Percentiles rank a stretch among this genome's conserved stretches.
phyloP scores from a whole-genome alignment of 2,329 filamentous ascomycete species.

The Exophiala bonariae region DNA sequence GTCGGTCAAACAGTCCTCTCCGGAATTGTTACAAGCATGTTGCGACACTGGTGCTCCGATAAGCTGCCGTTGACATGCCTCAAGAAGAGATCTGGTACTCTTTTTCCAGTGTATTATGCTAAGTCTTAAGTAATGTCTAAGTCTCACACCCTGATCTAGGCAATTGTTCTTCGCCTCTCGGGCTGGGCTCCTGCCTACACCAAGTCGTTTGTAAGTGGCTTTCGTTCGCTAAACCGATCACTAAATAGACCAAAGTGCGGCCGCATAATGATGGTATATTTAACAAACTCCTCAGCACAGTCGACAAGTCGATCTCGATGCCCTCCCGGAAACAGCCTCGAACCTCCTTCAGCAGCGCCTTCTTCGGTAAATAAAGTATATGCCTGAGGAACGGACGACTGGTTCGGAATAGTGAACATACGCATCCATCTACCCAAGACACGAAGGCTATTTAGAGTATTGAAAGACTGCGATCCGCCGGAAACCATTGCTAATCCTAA shows the following conservation, averaged over 20 bases:
- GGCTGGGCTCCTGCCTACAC: no score
- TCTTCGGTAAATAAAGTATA: constrained; percentile 63
- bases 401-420: constrained; percentile 68
- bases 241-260: constrained; percentile 61
- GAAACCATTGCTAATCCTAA: constrained; percentile 63
- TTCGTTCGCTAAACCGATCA: constrained; percentile 63
- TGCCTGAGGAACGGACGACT: constrained; percentile 63
- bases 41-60: no score
- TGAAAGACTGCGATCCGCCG: constrained; percentile 67
- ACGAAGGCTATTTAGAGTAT: constrained; percentile 65
- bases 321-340: constrained; percentile 54
- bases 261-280: constrained; percentile 66
- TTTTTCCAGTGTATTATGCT: no score
- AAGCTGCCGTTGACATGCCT: no score
- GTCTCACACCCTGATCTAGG: no score
- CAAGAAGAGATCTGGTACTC: no score
- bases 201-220: constrained; percentile 5
- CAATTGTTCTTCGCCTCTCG: no score
- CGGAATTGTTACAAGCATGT: no score
- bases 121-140: no score
- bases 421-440: constrained; percentile 69
- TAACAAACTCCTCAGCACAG: constrained; percentile 71
- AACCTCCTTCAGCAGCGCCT: constrained; percentile 42
- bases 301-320: constrained; percentile 64
- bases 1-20: no score